These are phyloP conservation scores for Cordyceps farinosa DNA, from an alignment of 2,329 filamentous ascomycete species.

Conservation along the genomic window DNA sequence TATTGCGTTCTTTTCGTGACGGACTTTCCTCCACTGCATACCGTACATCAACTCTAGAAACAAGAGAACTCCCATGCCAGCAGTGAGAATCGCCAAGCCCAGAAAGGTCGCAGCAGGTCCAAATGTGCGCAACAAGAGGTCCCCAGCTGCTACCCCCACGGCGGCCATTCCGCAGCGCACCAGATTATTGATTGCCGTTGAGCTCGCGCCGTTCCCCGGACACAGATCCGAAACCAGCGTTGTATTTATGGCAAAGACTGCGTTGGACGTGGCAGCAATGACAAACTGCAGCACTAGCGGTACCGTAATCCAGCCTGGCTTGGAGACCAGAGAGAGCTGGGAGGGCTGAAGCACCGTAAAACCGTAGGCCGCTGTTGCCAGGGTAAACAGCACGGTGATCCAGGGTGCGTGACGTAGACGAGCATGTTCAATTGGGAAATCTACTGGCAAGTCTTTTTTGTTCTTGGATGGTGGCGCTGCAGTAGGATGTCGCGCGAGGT, in stretches of 20 bases:
- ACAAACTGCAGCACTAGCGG: neutral
- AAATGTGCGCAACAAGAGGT: neutral
- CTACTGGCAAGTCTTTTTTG: neutral
- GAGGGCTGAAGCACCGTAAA: neutral
- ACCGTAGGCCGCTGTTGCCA: neutral
- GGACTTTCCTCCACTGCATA: neutral
- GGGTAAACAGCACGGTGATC: neutral
- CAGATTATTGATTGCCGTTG: neutral
- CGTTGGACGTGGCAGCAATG: neutral
- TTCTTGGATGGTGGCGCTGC: neutral
- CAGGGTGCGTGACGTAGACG: neutral
- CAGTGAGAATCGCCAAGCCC: constrained; percentile 5
- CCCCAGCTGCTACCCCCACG: neutral
- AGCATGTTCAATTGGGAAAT: neutral
- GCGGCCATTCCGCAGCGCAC: neutral
- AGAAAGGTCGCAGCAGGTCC: constrained; percentile 13
- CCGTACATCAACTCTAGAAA: neutral
- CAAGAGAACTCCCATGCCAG: neutral
- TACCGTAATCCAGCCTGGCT: neutral
- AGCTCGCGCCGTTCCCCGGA: neutral
- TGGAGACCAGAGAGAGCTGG: neutral
- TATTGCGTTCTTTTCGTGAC: neutral
- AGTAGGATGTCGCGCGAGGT: neutral
- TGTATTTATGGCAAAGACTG: neutral
- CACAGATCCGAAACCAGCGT: neutral